Base-by-base conservation (phyloP, 441 rosid genomes). In the Dalechampia spathulata region DNA sequence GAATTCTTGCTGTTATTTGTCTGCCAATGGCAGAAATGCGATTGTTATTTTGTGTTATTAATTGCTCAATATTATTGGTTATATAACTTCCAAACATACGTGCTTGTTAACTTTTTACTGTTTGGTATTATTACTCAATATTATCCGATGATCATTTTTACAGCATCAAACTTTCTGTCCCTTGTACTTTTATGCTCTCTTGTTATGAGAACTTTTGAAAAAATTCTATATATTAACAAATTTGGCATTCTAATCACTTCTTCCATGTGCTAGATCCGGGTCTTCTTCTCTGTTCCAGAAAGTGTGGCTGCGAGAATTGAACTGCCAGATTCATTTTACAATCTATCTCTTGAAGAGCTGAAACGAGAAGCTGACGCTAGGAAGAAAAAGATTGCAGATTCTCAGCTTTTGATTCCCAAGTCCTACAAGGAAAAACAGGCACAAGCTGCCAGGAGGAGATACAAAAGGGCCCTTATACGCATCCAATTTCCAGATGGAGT, bases 401-500 rank as follows among this genome's bases (percentile, higher is more conserved):
- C 98, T 1, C 91, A 86, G 81, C 85, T 86, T 54, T 62, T 88
- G 80, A 84, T 88, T 51, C 96, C 98, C 2, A 86, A 69, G 71
- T 92, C 98, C 7, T 86, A 69, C 64, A 84, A 65, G 75, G 95
- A 92, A 74, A 92, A 88, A 55, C 95, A 84, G 69, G 91, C 88
- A 19, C 78, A 88, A 78, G 96, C 90, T 13, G 75, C 80, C 6
- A 75, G 83, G 71, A 88, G 51, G 66, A 81, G 71, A 63, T 86
- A 92, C 66, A 68, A 52, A 58, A 78, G 81, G 68, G 66, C 86
- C 28, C 51, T 91, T 23, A 79, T 91, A 46, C 86, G 91, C 32
- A 54, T 88, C 41, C 98, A 91, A 65, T 87, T 91, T 67, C 96
- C 95, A 0, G 98, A 91, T 7, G 95, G 91, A 12, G 87, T 86